Conservation (phyloP, 441 rosid genomes). For the Jatropha multifida region DNA sequence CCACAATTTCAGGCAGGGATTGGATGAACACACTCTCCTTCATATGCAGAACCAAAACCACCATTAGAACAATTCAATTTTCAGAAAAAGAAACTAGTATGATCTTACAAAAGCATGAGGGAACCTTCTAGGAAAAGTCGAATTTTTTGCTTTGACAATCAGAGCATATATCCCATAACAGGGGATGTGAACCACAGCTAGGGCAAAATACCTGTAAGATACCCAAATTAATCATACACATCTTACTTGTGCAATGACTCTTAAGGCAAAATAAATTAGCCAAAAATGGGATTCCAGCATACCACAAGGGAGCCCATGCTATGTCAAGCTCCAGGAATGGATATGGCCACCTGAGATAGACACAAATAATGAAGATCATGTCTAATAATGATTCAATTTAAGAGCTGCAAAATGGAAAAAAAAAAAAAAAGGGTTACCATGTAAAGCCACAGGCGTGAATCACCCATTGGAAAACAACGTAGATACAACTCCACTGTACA, state of each 20-base stretch:
- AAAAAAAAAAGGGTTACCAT: slow-evolving; percentile 45
- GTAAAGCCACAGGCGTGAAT: slow-evolving; percentile 77
- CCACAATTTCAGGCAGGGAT: not conserved
- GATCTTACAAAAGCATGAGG: slow-evolving; percentile 47
- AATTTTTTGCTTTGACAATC: slow-evolving; percentile 51
- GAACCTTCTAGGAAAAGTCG: slow-evolving; percentile 42
- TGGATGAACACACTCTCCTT: not conserved
- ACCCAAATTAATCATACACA: not conserved
- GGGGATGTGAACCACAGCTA: slow-evolving; percentile 68
- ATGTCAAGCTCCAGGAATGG: slow-evolving; percentile 67
- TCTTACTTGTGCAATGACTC: not conserved
- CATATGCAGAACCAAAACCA: not conserved
- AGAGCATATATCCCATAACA: slow-evolving; percentile 62
- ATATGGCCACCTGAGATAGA: slow-evolving; percentile 80
- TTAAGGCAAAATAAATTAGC: not conserved
- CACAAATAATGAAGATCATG: not conserved
- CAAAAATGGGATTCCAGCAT: slow-evolving; percentile 3
- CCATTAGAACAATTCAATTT: not conserved
- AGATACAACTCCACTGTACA: slow-evolving; percentile 78
- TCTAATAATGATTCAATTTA: not conserved
- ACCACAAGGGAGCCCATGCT: slow-evolving; percentile 78
- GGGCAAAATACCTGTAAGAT: slow-evolving; percentile 54
- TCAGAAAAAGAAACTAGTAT: slow-evolving; percentile 16
- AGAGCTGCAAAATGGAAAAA: not conserved
- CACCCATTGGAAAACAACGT: slow-evolving; percentile 78